Base-by-base conservation (phyloP, 2,329 filamentous ascomycete genomes). In the Ceratocystis destructans region DNA sequence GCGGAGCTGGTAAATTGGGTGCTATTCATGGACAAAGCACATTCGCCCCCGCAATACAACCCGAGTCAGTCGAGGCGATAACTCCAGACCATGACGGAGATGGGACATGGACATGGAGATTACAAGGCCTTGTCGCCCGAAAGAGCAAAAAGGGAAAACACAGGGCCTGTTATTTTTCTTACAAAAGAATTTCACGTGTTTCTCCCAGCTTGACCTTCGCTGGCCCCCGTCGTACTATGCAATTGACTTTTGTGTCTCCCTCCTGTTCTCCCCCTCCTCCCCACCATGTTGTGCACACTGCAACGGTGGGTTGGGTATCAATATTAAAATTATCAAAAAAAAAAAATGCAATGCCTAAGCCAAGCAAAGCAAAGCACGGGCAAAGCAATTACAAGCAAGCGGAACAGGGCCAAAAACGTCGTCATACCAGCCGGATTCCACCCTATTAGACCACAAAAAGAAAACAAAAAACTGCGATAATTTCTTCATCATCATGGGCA, bases 301-400 rank as follows among this genome's bases (percentile, higher is more conserved):
- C 46, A 7, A 22, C 6, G 46, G 6, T 22, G 22, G 25, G 53
- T 57, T 57, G 53, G 53, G 53, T 57, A 57, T 17, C 53, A 57
- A 57, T 10, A 57, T 12, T 12, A 41, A 41, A 41, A 41, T 41
- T 41, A 2, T 28, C 25, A 28, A 28, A 3, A 28, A 28, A 12
- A 41, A 41, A 41, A 41, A 41, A 28, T 6, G 25, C 17, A 31
- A 57, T 22, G 53, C 53, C 31, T 12, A 28, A 28, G 53, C 53
- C 53, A n/a, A n/a, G n/a, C n/a, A n/a, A 57, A 57, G 53, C 53
- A 57, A 33, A 57, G 53, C 53, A 57, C 25, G 5, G 25, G 46
- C 46, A 50, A 31, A 57, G 15, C 37, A 3, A 3, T 41, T 41
- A 3, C 10, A 12, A 12, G 12, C 10, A 12, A 10, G 37, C 37